Conservation (phyloP, 805 yeast species). For the Yarrowia porcina region DNA sequence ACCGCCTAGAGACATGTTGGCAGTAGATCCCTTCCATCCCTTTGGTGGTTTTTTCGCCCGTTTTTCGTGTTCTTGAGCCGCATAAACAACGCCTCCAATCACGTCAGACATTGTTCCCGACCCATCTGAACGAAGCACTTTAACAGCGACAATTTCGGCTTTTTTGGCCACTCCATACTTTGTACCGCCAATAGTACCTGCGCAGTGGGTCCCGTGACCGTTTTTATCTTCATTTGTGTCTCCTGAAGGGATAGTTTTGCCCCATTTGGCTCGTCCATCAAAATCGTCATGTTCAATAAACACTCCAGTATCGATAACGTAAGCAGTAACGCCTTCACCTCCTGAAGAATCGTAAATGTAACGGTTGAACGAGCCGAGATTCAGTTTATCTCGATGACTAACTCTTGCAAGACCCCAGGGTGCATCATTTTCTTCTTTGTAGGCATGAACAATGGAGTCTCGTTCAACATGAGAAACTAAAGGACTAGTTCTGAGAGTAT, state of each 20-base stretch:
- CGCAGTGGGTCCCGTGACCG: slow-evolving; percentile 67
- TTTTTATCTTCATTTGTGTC: slow-evolving; percentile 51
- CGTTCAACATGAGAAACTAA: slow-evolving; percentile 59
- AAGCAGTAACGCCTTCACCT: slow-evolving; percentile 65
- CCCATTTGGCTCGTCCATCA: slow-evolving; percentile 60
- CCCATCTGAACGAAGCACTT: slow-evolving; percentile 58
- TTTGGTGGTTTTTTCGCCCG: slow-evolving; percentile 41
- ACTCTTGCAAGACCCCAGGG: slow-evolving; percentile 76
- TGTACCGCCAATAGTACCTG: slow-evolving; percentile 59
- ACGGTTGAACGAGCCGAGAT: slow-evolving; percentile 55
- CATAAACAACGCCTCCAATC: slow-evolving; percentile 59
- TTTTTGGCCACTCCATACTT: slow-evolving; percentile 60
- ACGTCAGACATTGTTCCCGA: slow-evolving; percentile 60
- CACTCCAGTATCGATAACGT: slow-evolving; percentile 80
- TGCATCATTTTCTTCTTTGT: slow-evolving; percentile 55
- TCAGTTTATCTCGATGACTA: slow-evolving; percentile 58
- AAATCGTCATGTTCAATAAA: slow-evolving; percentile 51
- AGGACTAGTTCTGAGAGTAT: slow-evolving; percentile 61
- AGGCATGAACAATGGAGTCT: slow-evolving; percentile 53
- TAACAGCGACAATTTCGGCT: slow-evolving; percentile 56
- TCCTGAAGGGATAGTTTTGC: slow-evolving; percentile 51
- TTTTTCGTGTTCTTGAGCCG: slow-evolving; percentile 48
- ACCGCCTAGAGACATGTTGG: slow-evolving; percentile 62
- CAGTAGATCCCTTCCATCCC: slow-evolving; percentile 58
- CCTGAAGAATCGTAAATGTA: slow-evolving; percentile 58